Percentiles rank a stretch among this genome's conserved stretches.
Evolutionary conservation across 331 rosid genomes (phyloP).

Genomic region (Erythrophleum ivorense): DNA sequence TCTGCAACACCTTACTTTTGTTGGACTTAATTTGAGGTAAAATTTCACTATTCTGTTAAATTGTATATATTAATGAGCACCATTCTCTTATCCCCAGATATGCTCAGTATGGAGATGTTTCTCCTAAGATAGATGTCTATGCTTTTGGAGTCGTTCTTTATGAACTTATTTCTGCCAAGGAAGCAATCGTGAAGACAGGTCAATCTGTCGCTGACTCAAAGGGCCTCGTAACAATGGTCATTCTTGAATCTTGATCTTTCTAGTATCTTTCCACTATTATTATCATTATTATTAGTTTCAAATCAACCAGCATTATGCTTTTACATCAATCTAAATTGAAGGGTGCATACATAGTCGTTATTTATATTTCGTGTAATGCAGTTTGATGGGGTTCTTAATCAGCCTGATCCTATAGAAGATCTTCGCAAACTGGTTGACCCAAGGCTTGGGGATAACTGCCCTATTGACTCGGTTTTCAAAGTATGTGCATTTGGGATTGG

Average conservation of each 20-base stretch:
- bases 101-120: slow-evolving; percentile 90
- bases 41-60: background rate
- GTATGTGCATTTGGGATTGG: slow-evolving; percentile 40
- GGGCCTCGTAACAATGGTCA: slow-evolving; percentile 89
- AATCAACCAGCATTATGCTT: background rate
- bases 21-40: slow-evolving; percentile 13
- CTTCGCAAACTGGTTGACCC: slow-evolving; percentile 77
- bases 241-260: slow-evolving; percentile 34
- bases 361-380: slow-evolving; percentile 44
- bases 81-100: slow-evolving; percentile 60
- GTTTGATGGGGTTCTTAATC: slow-evolving; percentile 79
- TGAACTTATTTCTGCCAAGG: slow-evolving; percentile 94
- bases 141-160: slow-evolving; percentile 97
- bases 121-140: slow-evolving; percentile 91
- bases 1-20: background rate
- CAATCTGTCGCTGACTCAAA: slow-evolving; percentile 66
- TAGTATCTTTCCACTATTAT: slow-evolving; percentile 6
- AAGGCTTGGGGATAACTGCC: slow-evolving; percentile 83
- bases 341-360: slow-evolving; percentile 6
- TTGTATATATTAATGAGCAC: slow-evolving; percentile 24
- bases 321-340: slow-evolving; percentile 18
- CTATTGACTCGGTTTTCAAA: slow-evolving; percentile 81
- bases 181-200: slow-evolving; percentile 63
- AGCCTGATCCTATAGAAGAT: slow-evolving; percentile 66
- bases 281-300: slow-evolving; percentile 15